Conservation (phyloP, 805 yeast species). For the Suhomyces xylopsoci region DNA sequence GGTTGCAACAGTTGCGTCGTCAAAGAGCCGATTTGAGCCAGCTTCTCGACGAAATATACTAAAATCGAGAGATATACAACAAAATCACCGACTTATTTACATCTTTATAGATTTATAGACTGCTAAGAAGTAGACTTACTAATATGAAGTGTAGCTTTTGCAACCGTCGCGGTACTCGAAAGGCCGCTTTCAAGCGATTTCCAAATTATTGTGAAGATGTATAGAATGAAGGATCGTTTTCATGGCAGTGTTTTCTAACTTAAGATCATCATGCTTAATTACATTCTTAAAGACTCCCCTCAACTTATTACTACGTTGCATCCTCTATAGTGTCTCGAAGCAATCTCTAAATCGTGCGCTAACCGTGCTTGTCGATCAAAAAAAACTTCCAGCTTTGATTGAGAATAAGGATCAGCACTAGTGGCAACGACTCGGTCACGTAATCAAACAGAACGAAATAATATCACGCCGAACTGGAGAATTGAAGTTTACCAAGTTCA, state of each 20-base stretch:
- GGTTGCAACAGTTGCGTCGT: slow-evolving; percentile 26
- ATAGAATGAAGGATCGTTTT: too few relatives aligned
- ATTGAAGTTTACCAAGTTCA: neutral
- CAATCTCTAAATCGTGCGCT: slow-evolving; percentile 1
- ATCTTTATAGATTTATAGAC: too few relatives aligned
- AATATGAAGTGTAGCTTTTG: neutral
- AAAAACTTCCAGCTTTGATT: slow-evolving; percentile 4
- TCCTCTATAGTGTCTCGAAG: neutral
- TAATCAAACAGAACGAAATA: neutral
- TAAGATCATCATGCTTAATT: too few relatives aligned
- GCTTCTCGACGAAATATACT: slow-evolving; percentile 6
- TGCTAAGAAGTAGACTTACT: neutral
- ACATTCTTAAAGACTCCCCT: neutral
- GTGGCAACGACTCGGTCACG: neutral
- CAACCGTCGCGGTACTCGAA: neutral
- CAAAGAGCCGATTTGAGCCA: slow-evolving; percentile 33
- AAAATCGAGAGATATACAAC: too few relatives aligned
- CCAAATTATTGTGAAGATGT: too few relatives aligned
- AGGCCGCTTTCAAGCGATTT: too few relatives aligned
- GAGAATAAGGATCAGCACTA: neutral
- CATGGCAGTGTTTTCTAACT: too few relatives aligned
- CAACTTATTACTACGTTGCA: neutral
- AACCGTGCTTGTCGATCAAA: slow-evolving; percentile 1
- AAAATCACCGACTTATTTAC: too few relatives aligned
- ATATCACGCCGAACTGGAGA: neutral